A percentile compares a stretch with the other conserved stretches of the same genome.
Conservation (phyloP, 768 basidiomycete species). For the Rhodocollybia butyracea region DNA sequence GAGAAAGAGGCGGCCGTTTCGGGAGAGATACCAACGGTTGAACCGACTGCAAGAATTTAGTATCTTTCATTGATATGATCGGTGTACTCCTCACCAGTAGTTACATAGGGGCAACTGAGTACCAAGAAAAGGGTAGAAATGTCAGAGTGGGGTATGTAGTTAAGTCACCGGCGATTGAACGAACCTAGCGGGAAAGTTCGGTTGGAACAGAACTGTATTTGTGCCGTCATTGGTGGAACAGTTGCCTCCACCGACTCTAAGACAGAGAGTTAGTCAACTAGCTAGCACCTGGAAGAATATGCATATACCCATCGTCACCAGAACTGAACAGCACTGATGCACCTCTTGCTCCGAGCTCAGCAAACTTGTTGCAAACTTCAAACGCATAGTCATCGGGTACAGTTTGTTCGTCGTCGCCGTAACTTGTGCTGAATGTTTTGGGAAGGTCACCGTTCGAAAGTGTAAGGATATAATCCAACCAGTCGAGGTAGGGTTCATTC, state of each 20-base stretch:
- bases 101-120: slow-evolving; percentile 7
- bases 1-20: slow-evolving; percentile 18
- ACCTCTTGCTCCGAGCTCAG: not conserved
- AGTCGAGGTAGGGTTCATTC: slow-evolving; percentile 50
- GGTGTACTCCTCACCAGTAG: no score
- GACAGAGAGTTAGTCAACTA: slow-evolving; percentile 25
- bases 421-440: slow-evolving; percentile 32
- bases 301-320: slow-evolving; percentile 21
- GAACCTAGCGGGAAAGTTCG: not conserved
- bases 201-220: slow-evolving; percentile 8
- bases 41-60: slow-evolving; percentile 17
- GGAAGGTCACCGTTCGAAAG: slow-evolving; percentile 18
- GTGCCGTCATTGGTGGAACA: slow-evolving; percentile 21
- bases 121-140: not conserved
- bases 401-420: slow-evolving; percentile 10
- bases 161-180: no score
- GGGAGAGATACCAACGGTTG: slow-evolving; percentile 11
- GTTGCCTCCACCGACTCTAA: slow-evolving; percentile 30
- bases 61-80: no score
- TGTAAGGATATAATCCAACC: not conserved
- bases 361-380: not conserved
- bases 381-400: not conserved
- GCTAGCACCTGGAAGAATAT: slow-evolving; percentile 4
- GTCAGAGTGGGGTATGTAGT: not conserved
- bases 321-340: not conserved